Conservation (phyloP, 2,329 filamentous ascomycete species). For the Colletotrichum eremochloae region DNA sequence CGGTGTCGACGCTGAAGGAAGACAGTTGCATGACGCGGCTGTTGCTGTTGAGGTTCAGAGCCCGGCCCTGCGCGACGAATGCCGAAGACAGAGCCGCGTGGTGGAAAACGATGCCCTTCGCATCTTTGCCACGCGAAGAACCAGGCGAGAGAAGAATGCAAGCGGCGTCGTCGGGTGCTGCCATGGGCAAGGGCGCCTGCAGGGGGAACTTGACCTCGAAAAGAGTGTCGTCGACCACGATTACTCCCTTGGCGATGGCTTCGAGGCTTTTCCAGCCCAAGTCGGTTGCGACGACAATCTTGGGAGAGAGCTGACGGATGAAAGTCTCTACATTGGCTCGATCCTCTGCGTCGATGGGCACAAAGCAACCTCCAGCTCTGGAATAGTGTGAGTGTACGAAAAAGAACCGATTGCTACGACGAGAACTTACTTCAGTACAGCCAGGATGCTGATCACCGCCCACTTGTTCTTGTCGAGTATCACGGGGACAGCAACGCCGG, state of each 20-base stretch:
- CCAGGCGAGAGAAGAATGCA: slow-evolving; percentile 74
- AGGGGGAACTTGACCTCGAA: slow-evolving; percentile 46
- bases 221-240: slow-evolving; percentile 58
- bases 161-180: slow-evolving; percentile 62
- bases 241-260: slow-evolving; percentile 55
- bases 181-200: slow-evolving; percentile 50
- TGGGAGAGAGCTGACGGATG: slow-evolving; percentile 59
- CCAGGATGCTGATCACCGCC: slow-evolving; percentile 78
- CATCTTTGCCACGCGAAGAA: slow-evolving; percentile 62
- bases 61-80: slow-evolving; percentile 63
- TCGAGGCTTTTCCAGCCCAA: slow-evolving; percentile 56
- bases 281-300: slow-evolving; percentile 61
- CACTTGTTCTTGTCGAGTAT: slow-evolving; percentile 78
- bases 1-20: slow-evolving; percentile 66
- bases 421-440: slow-evolving; percentile 72
- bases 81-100: slow-evolving; percentile 70
- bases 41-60: slow-evolving; percentile 61
- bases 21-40: slow-evolving; percentile 71
- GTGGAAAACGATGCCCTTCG: slow-evolving; percentile 73
- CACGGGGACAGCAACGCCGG: slow-evolving; percentile 72
- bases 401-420: slow-evolving; percentile 46
- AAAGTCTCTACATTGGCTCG: slow-evolving; percentile 57
- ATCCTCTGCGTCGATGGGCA: slow-evolving; percentile 63
- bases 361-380: slow-evolving; percentile 63
- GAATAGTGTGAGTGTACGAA: slow-evolving; percentile 48